These are phyloP conservation scores for Penicillium longicatenatum DNA, from an alignment of 495 filamentous ascomycete species.

Conservation along the genomic window DNA sequence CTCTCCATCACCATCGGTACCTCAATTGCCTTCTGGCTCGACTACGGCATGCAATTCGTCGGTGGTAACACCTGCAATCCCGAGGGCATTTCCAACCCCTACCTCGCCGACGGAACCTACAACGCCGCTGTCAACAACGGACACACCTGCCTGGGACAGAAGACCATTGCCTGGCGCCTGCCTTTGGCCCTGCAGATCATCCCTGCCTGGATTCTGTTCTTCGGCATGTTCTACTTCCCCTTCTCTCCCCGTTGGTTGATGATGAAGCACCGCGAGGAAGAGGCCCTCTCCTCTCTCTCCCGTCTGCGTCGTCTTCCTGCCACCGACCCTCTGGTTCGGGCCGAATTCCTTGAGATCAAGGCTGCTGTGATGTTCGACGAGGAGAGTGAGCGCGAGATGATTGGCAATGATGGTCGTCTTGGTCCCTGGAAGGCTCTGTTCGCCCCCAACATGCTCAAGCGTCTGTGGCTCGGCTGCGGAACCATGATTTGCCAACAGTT, in stretches of 20 bases:
- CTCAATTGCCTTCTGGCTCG: slow-evolving; percentile 69
- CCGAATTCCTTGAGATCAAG: slow-evolving; percentile 69
- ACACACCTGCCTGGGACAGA: slow-evolving; percentile 49
- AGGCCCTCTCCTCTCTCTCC: slow-evolving; percentile 63
- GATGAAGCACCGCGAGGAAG: slow-evolving; percentile 76
- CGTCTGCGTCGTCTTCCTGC: slow-evolving; percentile 63
- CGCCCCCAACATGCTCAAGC: slow-evolving; percentile 37
- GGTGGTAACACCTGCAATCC: slow-evolving; percentile 41
- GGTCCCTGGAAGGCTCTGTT: slow-evolving; percentile 58
- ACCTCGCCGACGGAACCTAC: slow-evolving; percentile 29
- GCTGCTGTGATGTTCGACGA: slow-evolving; percentile 57
- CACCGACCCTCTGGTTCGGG: slow-evolving; percentile 63
- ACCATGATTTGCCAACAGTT: slow-evolving; percentile 12
- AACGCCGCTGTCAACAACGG: slow-evolving; percentile 20
- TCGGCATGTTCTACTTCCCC: slow-evolving; percentile 74
- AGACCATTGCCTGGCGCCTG: slow-evolving; percentile 45
- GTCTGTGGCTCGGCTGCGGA: slow-evolving; percentile 7
- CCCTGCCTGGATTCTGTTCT: slow-evolving; percentile 68
- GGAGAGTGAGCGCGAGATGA: slow-evolving; percentile 61
- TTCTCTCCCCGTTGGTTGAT: slow-evolving; percentile 78
- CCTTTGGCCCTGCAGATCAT: slow-evolving; percentile 49
- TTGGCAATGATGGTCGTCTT: slow-evolving; percentile 51
- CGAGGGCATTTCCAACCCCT: slow-evolving; percentile 23
- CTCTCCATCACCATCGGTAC: slow-evolving; percentile 81
- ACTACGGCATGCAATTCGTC: slow-evolving; percentile 66